Percentiles rank a stretch among this genome's conserved stretches.
phyloP scores from a whole-genome alignment of 331 rosid species.

The Telfairia occidentalis region DNA sequence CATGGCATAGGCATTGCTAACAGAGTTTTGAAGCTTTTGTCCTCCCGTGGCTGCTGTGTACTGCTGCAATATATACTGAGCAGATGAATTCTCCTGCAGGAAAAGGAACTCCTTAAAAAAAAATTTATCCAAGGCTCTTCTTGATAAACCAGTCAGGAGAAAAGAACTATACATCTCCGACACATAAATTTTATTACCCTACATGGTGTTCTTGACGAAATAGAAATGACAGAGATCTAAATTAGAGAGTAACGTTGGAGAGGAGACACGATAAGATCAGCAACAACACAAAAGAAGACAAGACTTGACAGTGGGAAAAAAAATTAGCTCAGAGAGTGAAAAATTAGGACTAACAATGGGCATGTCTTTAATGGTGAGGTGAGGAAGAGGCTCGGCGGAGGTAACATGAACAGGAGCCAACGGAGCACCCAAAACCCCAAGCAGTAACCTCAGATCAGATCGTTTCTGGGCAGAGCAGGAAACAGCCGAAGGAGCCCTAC shows the following conservation, averaged over 20 bases:
- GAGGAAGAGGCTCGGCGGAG: slow-evolving; percentile 74
- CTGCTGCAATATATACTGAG: slow-evolving; percentile 91
- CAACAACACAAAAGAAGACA: background rate
- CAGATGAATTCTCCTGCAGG: slow-evolving; percentile 78
- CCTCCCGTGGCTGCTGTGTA: slow-evolving; percentile 92
- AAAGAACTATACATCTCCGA: background rate
- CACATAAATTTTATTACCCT: background rate
- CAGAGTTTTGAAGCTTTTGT: slow-evolving; percentile 66
- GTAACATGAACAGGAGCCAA: slow-evolving; percentile 86
- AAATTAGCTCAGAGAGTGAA: background rate
- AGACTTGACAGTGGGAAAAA: background rate
- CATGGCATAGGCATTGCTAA: slow-evolving; percentile 84
- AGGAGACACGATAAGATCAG: background rate
- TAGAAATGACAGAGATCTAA: background rate
- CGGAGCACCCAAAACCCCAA: slow-evolving; percentile 95
- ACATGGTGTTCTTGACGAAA: background rate
- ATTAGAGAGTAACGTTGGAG: background rate
- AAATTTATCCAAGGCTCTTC: background rate
- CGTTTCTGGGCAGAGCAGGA: slow-evolving; percentile 50
- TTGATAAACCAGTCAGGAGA: background rate
- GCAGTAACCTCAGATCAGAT: slow-evolving; percentile 90
- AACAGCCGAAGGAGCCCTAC: slow-evolving; percentile 57
- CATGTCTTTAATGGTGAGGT: slow-evolving; percentile 87
- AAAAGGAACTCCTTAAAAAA: background rate
- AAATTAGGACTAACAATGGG: slow-evolving; percentile 65